phyloP scores from a whole-genome alignment of 2,329 filamentous ascomycete species.

The Aspergillus jensenii region DNA sequence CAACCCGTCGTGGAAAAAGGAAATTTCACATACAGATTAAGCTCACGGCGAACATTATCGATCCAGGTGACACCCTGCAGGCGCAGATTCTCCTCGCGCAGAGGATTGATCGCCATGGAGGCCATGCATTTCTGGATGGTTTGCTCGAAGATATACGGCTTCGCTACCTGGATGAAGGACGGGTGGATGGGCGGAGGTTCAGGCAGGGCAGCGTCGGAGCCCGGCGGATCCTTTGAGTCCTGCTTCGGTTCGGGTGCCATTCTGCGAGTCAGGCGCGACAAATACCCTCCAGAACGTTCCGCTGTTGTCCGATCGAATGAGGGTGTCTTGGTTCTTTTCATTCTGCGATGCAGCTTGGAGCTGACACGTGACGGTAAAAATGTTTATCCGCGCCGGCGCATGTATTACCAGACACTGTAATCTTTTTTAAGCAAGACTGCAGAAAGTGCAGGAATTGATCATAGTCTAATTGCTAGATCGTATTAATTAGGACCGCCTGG shows the following conservation, averaged over 20 bases:
- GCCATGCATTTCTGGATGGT: conserved; percentile 72
- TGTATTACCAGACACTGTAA: too few species aligned
- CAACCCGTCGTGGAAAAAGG: not conserved
- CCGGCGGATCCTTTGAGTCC: conserved; percentile 12
- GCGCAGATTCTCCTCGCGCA: conserved; percentile 76
- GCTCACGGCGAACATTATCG: conserved; percentile 73
- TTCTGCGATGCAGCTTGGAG: not conserved
- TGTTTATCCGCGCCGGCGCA: not conserved
- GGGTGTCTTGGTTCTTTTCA: not conserved
- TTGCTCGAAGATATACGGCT: conserved; percentile 80
- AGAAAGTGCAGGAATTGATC: too few species aligned
- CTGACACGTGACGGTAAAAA: conserved; percentile 6
- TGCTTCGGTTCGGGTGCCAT: conserved; percentile 26
- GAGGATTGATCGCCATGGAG: conserved; percentile 68
- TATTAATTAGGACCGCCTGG: too few species aligned
- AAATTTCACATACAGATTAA: conserved; percentile 67
- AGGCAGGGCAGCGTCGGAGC: conserved; percentile 15
- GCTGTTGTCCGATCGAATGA: not conserved
- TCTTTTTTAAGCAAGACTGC: too few species aligned
- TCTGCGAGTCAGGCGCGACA: not conserved
- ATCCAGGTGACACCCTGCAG: conserved; percentile 88
- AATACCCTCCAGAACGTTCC: conserved; percentile 2
- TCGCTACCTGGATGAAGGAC: conserved; percentile 63
- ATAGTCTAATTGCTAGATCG: not conserved
- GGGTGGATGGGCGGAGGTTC: conserved; percentile 55